These are phyloP conservation scores for Micromonas commoda DNA, from an alignment of 139 green algal species.

Conservation along the genomic window DNA sequence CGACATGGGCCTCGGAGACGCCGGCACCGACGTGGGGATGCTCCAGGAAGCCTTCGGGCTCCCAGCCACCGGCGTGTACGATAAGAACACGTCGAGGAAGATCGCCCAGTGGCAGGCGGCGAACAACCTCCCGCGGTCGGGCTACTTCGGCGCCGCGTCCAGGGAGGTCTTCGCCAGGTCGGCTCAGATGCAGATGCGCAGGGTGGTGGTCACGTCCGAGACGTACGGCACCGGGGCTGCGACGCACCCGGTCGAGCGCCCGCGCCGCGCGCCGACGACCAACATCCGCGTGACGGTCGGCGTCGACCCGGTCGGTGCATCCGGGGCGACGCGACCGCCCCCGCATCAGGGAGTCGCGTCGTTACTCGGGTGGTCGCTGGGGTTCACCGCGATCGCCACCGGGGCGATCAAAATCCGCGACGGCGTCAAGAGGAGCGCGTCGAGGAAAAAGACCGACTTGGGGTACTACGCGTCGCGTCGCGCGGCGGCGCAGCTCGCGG, in stretches of 20 bases:
- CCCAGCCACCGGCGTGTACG: neutral
- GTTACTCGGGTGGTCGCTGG: no score
- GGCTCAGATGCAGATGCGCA: neutral
- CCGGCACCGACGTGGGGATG: neutral
- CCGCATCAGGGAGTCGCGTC: no score
- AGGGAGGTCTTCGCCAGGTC: neutral
- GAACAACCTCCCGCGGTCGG: neutral
- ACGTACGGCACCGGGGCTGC: no score
- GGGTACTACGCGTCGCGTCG: neutral
- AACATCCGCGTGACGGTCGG: no score
- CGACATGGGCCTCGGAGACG: neutral
- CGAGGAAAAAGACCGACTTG: neutral
- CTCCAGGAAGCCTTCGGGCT: neutral
- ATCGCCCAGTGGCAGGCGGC: neutral
- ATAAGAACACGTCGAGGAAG: neutral
- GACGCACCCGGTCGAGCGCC: no score
- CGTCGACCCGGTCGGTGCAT: no score
- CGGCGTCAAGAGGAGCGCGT: neutral
- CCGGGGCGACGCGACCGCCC: no score
- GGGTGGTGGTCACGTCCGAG: no score
- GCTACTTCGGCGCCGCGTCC: neutral
- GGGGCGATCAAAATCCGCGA: no score
- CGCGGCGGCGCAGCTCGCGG: neutral
- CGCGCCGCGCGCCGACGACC: no score
- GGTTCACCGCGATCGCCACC: no score